phyloP scores from a whole-genome alignment of 768 basidiomycete species.

The Leccinum aurantiacum region DNA sequence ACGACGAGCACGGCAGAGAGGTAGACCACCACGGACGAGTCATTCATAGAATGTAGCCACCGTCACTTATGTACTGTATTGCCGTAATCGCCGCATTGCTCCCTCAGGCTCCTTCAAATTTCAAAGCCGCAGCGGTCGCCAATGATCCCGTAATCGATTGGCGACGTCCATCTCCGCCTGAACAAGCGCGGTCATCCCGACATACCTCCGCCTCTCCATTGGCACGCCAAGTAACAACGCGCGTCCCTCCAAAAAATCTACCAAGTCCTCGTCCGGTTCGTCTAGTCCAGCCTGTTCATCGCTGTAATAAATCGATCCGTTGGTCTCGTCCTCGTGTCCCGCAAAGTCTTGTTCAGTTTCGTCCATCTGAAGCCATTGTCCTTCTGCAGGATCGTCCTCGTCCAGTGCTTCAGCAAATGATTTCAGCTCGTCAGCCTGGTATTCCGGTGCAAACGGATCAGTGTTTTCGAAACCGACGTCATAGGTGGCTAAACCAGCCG shows the following conservation, averaged over 20 bases:
- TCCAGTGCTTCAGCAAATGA: neutral
- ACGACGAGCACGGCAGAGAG: slow-evolving; percentile 30
- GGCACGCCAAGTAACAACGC: slow-evolving; percentile 46
- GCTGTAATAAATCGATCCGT: neutral
- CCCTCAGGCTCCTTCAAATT: neutral
- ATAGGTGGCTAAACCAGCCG: neutral
- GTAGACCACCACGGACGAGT: slow-evolving; percentile 27
- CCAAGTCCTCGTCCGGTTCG: slow-evolving; percentile 1
- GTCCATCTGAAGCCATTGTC: neutral
- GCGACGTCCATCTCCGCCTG: slow-evolving; percentile 65
- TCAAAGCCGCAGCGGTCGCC: slow-evolving; percentile 61
- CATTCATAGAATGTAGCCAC: slow-evolving; percentile 25
- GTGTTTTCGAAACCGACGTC: slow-evolving; percentile 4
- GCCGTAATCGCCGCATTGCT: slow-evolving; percentile 1
- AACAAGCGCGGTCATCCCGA: slow-evolving; percentile 33
- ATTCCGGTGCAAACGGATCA: slow-evolving; percentile 5
- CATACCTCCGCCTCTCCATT: slow-evolving; percentile 4
- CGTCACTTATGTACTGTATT: neutral
- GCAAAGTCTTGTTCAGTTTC: neutral
- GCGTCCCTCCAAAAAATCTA: slow-evolving; percentile 52
- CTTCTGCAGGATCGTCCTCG: slow-evolving; percentile 1
- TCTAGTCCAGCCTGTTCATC: neutral
- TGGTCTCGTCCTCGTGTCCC: neutral
- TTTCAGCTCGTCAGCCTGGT: neutral
- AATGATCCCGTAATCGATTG: slow-evolving; percentile 55